Evolutionary conservation across 2,329 filamentous ascomycete genomes (phyloP), one percentile per base, ranked within the genome.

Genomic region (Alternaria longipes): DNA sequence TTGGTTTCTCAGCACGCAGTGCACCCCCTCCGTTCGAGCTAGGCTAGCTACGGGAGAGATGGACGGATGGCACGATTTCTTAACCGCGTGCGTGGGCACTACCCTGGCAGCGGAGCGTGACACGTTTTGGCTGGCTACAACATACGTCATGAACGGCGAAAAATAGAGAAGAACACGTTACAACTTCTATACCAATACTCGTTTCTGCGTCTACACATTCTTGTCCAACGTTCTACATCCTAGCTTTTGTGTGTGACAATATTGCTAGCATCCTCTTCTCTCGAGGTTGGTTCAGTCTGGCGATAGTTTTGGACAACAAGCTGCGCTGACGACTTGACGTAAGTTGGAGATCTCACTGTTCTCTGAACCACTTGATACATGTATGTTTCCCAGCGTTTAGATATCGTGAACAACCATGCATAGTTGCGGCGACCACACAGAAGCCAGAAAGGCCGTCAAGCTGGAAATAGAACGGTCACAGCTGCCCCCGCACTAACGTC

Each of bases 1-100:
- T 9, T 90, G 88, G 88, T 90, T 85, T 69, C 71, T 89, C 52
- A 82, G 74, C 11, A 85, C 81, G 1, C 81, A 89, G 73, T 90
- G 88, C 71, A 70, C 67, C 1, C 67, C 70, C 0, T 73, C 68
- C 26, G 79, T 86, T 34, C 76, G 82, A 53, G 34, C 69, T 4
- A 80, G 75, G 4, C 70, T 90, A 53, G 78, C 79, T 56, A 69
- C 69, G 11, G 85, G 83, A 0, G 80, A 79, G 0, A 70, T 83
- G 66, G 76, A 72, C 0, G 87, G 85, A 0, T 89, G 83, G 80
- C 63, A 80, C 56, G 75, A 71, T 24, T 90, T 87, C 74, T 74
- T 89, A 62, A 82, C 73, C 5, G 66, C 70, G 3, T 90, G 87
- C 76, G 81, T 90, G 41, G 80, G 81, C 0, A 86, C 85, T 8